These are phyloP conservation scores for Aspergillus sparsus DNA, from an alignment of 495 filamentous ascomycete species.

Conservation along the genomic window DNA sequence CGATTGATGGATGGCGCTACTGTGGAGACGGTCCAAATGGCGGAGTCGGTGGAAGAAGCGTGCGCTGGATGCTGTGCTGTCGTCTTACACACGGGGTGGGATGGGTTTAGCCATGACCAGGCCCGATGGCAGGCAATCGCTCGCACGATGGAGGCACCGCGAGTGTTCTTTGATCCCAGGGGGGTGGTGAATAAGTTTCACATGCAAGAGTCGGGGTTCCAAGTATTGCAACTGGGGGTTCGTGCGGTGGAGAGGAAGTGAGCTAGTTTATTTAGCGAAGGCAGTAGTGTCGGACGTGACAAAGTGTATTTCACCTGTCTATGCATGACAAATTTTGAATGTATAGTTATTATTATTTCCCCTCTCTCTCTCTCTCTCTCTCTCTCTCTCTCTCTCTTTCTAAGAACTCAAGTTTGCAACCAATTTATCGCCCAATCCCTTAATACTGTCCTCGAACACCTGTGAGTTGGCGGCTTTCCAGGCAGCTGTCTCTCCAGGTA, in stretches of 20 bases:
- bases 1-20: neutral
- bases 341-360: too few species aligned
- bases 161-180: constrained; percentile 12
- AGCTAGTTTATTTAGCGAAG: neutral
- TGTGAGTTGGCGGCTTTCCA: constrained; percentile 47
- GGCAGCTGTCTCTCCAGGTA: constrained; percentile 49
- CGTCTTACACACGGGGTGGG: constrained; percentile 16
- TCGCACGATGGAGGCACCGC: constrained; percentile 13
- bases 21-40: constrained; percentile 6
- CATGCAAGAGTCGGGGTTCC: constrained; percentile 20
- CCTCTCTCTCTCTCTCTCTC: neutral
- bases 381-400: neutral
- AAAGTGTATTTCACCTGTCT: too few species aligned
- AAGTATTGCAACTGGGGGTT: constrained; percentile 18
- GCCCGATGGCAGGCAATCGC: constrained; percentile 19
- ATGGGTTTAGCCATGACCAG: constrained; percentile 18
- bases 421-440: constrained; percentile 46
- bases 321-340: too few species aligned
- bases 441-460: constrained; percentile 54
- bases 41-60: constrained; percentile 18
- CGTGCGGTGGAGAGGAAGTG: neutral
- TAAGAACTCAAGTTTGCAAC: constrained; percentile 18
- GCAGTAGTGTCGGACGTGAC: neutral
- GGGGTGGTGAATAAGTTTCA: constrained; percentile 14
- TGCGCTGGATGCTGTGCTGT: constrained; percentile 21